Evolutionary conservation across 2,329 filamentous ascomycete genomes (phyloP), one percentile per base, ranked within the genome.

Genomic region (Chrysosphaeria jannelii): DNA sequence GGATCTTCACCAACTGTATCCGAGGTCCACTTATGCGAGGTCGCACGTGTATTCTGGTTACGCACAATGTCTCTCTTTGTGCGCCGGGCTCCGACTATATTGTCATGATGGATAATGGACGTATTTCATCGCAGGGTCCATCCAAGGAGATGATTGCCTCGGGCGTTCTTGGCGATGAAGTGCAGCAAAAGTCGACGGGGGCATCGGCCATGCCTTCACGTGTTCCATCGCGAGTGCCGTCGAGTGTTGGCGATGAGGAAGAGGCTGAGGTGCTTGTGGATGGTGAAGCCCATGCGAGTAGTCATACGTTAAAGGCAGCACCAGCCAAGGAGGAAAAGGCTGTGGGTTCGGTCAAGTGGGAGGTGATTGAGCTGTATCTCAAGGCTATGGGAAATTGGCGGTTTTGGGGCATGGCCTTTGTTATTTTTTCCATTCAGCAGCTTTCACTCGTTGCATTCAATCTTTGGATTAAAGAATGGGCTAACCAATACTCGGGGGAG

Each of bases 1-100:
- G 88, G 68, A 93, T 97, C 33, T 93, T 93, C 46, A 71, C 70
- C 39, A 71, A 90, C 43, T 89, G 79, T 28, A 67, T 97, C 31
- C 67, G 67, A 34, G 85, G 85, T 3, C 72, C 75, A 5, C 47
- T 97, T 24, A 93, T 97, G 85, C 49, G 57, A 27, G 56, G 66
- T 37, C 65, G 85, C 20, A 93, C 85, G 14, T 93, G 85, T 42
- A 75, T 97, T 25, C 54, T 97, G 20, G 81, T 97, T 17, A 91
- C 85, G 0, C 85, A 97, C 48, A 97, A 93, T 37, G 61, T 88
- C 14, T 60, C 72, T n/a, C 57, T 97, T 10, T 85, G 76, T 33
- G 63, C 78, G 6, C 76, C 79, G 5, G 54, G 64, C 17, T 67
- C 81, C 0, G 62, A 78, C 26, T 72, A 71, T 33, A 68, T 88